A percentile compares a stretch with the other conserved stretches of the same genome.
These are phyloP conservation scores for Fusarium equiseti DNA, from an alignment of 2,329 filamentous ascomycete species.

Conservation along the genomic window DNA sequence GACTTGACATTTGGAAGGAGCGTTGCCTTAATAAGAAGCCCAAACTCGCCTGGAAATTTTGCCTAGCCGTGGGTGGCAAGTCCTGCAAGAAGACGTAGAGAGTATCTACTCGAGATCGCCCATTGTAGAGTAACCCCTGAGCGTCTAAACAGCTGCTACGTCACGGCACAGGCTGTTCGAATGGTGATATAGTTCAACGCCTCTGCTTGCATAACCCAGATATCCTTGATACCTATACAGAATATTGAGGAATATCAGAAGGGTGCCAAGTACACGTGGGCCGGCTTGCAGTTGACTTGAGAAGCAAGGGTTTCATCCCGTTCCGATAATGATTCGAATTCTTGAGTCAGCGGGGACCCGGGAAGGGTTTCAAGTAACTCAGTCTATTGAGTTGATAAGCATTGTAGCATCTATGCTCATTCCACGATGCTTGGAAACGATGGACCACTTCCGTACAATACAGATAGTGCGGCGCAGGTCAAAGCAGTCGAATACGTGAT, in stretches of 20 bases:
- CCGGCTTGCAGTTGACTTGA: conserved; percentile 23
- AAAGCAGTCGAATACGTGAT: not conserved
- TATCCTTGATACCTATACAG: conserved; percentile 50
- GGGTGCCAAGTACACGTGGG: not conserved
- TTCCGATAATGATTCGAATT: conserved; percentile 54
- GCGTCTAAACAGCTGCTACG: conserved; percentile 52
- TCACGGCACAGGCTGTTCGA: conserved; percentile 54
- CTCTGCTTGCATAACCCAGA: conserved; percentile 45
- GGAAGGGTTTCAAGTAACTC: conserved; percentile 55
- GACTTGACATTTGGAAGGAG: not conserved
- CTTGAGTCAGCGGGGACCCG: conserved; percentile 33
- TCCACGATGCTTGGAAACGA: too few species aligned
- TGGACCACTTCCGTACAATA: not conserved
- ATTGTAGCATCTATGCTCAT: not conserved
- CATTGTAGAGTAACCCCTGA: conserved; percentile 58
- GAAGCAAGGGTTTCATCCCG: conserved; percentile 50
- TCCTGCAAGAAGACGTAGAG: not conserved
- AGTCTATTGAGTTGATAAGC: conserved; percentile 11
- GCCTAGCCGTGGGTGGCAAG: not conserved
- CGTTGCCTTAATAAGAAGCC: conserved; percentile 58
- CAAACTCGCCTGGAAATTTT: conserved; percentile 60
- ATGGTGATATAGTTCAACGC: conserved; percentile 45
- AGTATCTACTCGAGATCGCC: conserved; percentile 35
- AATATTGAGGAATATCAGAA: conserved; percentile 31
- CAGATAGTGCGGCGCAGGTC: not conserved